phyloP scores from a whole-genome alignment of 2,329 filamentous ascomycete genomes.

The Pseudogymnoascus sp. region DNA sequence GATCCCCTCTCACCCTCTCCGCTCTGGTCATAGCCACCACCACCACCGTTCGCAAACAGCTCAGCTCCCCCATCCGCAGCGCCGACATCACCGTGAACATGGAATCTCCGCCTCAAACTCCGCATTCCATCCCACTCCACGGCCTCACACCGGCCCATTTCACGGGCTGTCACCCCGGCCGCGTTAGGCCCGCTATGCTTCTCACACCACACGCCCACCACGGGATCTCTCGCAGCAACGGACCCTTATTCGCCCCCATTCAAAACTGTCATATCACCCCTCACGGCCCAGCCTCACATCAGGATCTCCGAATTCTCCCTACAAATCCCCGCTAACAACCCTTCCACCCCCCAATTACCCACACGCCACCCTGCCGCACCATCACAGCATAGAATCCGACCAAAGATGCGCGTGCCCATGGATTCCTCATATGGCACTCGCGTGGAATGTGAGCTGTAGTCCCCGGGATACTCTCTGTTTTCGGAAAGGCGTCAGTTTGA shows the following conservation, averaged over 20 bases:
- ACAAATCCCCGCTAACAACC: neutral
- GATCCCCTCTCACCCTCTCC: neutral
- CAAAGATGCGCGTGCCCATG: neutral
- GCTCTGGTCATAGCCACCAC: constrained; percentile 6
- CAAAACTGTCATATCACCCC: neutral
- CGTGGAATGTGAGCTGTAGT: neutral
- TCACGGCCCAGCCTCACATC: neutral
- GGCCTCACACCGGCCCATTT: neutral
- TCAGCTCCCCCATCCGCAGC: neutral
- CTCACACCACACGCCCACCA: neutral
- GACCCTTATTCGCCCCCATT: neutral
- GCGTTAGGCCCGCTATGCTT: neutral
- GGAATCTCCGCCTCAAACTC: neutral
- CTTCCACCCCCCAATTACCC: no score
- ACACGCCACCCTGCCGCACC: neutral
- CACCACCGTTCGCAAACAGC: neutral
- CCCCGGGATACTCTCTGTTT: neutral
- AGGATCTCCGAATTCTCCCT: neutral
- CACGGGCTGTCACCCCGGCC: neutral
- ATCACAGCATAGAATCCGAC: neutral
- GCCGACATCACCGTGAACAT: neutral
- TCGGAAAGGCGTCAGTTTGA: neutral
- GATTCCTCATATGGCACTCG: neutral
- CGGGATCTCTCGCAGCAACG: neutral
- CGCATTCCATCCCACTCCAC: neutral